Evolutionary conservation across 306 rosid genomes (phyloP), one percentile per base, ranked within the genome.

Genomic region (Glycine latifolia): DNA sequence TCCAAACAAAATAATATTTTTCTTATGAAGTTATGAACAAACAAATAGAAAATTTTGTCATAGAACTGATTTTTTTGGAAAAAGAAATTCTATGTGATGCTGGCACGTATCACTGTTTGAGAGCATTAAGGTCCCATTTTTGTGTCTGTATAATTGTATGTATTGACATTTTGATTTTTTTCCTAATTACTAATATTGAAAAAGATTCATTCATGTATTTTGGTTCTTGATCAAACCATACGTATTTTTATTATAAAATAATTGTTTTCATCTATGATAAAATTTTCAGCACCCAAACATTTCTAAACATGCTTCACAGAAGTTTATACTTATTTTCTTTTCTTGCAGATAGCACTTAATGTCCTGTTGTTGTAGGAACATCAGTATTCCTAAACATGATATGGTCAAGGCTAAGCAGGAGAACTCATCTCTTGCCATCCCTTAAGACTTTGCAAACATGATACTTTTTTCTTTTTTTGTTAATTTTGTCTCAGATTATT

Each of bases 401-500:
- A 61, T 85, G 80, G 74, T 88, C 92, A 50, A 79, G 86, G 75
- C 67, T 87, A 74, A 78, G 85, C 80, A 81, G 87, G 86, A 85
- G 91, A 73, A 73, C 76, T 10, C 69, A 60, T 77, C 72, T 81
- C 81, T 75, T 55, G 2, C 77, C 87, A 20, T 77, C 48, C 71
- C 74, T 86, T 69, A 86, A 71, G 77, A 80, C 79, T 52, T 54
- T 86, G 65, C 88, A 68, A 10, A 69, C 20, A n/a, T n/a, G n/a
- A n/a, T n/a, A n/a, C n/a, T n/a, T n/a, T n/a, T n/a, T n/a, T n/a
- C n/a, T n/a, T n/a, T n/a, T 48, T 55, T 76, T 31, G 46, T 49
- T 75, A 46, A 9, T 63, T 61, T 50, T 62, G 6, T 75, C 11
- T 68, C 37, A 48, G 62, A 59, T 12, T 41, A 46, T 15, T 26